Percentiles rank a stretch among this genome's conserved stretches.
Conservation (phyloP, 1,284 basidiomycete species). For the Leccinum fuscescens region DNA sequence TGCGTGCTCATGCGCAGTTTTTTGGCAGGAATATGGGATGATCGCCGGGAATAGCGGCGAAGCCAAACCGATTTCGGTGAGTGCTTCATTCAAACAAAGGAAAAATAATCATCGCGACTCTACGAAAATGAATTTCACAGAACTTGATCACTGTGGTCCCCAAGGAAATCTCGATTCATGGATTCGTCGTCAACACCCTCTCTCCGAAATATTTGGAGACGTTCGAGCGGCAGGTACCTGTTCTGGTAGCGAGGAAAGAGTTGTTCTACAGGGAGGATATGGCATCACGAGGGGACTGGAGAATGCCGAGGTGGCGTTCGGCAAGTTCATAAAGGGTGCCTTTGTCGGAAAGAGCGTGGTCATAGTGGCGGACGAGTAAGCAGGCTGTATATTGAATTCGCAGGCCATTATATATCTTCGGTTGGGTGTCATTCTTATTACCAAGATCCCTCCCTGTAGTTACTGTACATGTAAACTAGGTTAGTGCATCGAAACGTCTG, state of each 20-base stretch:
- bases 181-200: slow-evolving; percentile 1
- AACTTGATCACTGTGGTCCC: slow-evolving; percentile 7
- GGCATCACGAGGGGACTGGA: slow-evolving; percentile 19
- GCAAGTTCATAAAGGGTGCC: slow-evolving; percentile 9
- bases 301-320: slow-evolving; percentile 7
- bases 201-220: slow-evolving; percentile 8
- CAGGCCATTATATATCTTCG: neutral
- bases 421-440: neutral
- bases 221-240: slow-evolving; percentile 11
- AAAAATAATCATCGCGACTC: neutral
- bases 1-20: neutral
- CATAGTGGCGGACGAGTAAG: slow-evolving; percentile 14
- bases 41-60: slow-evolving; percentile 2
- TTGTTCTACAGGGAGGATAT: slow-evolving; percentile 7
- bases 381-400: neutral
- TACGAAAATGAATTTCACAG: neutral
- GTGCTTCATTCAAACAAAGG: neutral
- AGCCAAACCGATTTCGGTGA: slow-evolving; percentile 5
- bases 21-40: slow-evolving; percentile 21
- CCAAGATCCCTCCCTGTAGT: neutral
- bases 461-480: neutral
- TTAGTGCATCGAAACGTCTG: neutral
- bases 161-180: slow-evolving; percentile 12
- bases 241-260: slow-evolving; percentile 14
- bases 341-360: slow-evolving; percentile 14